Evolutionary conservation across 108 stramenopile species (phyloP).

Genomic region (Cyclotella sp.): DNA sequence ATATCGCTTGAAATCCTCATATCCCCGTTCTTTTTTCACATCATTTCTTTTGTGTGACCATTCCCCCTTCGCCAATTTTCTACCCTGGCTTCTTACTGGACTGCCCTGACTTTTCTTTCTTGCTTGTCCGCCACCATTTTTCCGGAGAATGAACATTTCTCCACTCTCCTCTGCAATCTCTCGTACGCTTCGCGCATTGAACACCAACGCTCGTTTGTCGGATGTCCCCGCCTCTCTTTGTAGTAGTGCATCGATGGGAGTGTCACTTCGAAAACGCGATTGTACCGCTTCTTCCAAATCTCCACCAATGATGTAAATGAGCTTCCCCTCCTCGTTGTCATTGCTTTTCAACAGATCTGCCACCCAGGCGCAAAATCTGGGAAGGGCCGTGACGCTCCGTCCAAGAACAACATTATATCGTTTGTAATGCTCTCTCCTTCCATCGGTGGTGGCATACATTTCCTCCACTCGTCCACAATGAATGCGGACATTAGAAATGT

Average conservation of each 20-base stretch:
- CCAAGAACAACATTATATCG: slow-evolving; percentile 74
- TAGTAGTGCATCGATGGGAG: slow-evolving; percentile 57
- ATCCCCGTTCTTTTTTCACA: slow-evolving; percentile 68
- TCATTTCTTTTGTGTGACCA: slow-evolving; percentile 60
- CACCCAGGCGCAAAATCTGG: slow-evolving; percentile 81
- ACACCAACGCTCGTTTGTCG: slow-evolving; percentile 78
- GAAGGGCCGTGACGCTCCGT: slow-evolving; percentile 79
- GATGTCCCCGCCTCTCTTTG: slow-evolving; percentile 50
- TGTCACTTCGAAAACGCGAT: slow-evolving; percentile 49
- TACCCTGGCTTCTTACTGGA: slow-evolving; percentile 1
- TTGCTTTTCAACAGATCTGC: slow-evolving; percentile 55
- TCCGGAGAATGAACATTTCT: slow-evolving; percentile 38
- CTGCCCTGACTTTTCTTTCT: slow-evolving; percentile 14
- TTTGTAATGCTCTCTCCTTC: slow-evolving; percentile 19
- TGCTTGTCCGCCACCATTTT: slow-evolving; percentile 1
- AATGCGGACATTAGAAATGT: slow-evolving; percentile 68
- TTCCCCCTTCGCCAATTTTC: slow-evolving; percentile 59
- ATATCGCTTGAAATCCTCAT: slow-evolving; percentile 80
- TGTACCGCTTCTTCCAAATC: slow-evolving; percentile 63
- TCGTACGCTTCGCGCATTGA: slow-evolving; percentile 52
- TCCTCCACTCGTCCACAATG: slow-evolving; percentile 82
- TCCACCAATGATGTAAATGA: slow-evolving; percentile 87
- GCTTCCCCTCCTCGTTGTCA: slow-evolving; percentile 45
- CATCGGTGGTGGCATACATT: slow-evolving; percentile 29
- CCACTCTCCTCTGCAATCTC: slow-evolving; percentile 68